Percentiles rank a stretch among this genome's conserved stretches.
These are phyloP conservation scores for Cercospora sojina DNA, from an alignment of 2,329 filamentous ascomycete species.

Conservation along the genomic window DNA sequence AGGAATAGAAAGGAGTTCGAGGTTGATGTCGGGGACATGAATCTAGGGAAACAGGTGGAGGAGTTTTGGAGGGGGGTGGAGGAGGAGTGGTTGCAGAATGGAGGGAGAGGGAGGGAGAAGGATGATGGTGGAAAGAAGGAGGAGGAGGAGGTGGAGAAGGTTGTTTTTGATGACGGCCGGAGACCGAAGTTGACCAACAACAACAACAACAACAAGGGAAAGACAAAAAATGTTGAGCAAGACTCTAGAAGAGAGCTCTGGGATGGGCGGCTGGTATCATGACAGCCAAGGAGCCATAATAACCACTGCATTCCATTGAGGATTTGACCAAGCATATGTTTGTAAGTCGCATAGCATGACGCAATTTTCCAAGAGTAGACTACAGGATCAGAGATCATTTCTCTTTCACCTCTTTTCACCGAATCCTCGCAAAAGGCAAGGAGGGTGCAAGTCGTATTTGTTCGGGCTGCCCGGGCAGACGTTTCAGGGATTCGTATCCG, in stretches of 20 bases:
- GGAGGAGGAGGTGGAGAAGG: not conserved
- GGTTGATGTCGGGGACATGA: conserved; percentile 36
- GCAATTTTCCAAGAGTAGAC: not conserved
- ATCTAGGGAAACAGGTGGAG: conserved; percentile 36
- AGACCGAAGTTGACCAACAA: not conserved
- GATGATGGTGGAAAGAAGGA: not conserved
- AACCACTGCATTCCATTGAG: not conserved
- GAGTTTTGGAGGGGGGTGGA: conserved; percentile 34
- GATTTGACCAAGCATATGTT: not conserved
- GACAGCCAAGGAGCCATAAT: not conserved
- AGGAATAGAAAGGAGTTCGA: conserved; percentile 38
- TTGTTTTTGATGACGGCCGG: not conserved
- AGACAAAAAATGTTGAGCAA: not conserved
- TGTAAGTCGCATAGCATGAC: not conserved
- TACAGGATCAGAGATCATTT: not conserved
- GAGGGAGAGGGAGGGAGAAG: not conserved
- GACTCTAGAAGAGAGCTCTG: not conserved
- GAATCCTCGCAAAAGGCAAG: not conserved
- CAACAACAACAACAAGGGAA: not conserved
- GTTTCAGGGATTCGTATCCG: not conserved
- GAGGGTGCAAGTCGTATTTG: not conserved
- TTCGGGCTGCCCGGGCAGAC: not conserved
- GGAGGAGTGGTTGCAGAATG: conserved; percentile 4
- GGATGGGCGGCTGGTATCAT: not conserved
- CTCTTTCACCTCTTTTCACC: not conserved